Conservation (phyloP, 73 alveolate species). For the Loxodes magnus region DNA sequence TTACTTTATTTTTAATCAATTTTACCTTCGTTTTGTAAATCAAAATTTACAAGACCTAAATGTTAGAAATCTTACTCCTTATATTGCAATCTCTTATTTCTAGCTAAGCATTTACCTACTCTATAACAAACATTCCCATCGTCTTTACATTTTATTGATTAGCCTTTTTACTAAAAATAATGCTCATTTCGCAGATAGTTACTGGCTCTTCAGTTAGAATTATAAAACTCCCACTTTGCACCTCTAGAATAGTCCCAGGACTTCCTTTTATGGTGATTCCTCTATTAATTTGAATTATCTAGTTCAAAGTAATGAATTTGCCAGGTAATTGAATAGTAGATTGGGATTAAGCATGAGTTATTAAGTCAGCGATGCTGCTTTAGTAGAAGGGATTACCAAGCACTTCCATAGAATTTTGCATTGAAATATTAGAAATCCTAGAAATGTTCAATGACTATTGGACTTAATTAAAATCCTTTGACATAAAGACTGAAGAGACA, state of each 20-base stretch:
- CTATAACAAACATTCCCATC: neutral
- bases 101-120: conserved; percentile 10
- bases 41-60: neutral
- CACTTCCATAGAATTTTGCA: no score
- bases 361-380: no score
- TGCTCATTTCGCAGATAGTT: conserved; percentile 24
- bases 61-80: conserved; percentile 11
- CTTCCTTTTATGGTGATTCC: conserved; percentile 23
- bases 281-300: no score
- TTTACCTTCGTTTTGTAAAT: neutral
- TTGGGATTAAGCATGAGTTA: no score
- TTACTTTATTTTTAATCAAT: neutral
- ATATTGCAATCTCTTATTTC: conserved; percentile 46
- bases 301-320: no score
- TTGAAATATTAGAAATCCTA: no score
- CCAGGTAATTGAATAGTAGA: no score
- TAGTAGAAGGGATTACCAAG: no score
- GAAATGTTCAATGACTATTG: no score
- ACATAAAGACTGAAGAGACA: no score
- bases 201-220: conserved; percentile 1
- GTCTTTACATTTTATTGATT: neutral
- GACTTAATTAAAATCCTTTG: no score
- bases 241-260: conserved; percentile 33
- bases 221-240: conserved; percentile 23
- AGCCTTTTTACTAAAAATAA: conserved; percentile 13